Base-by-base conservation (phyloP, 2,329 filamentous ascomycete species). In the Diatrype stigma region DNA sequence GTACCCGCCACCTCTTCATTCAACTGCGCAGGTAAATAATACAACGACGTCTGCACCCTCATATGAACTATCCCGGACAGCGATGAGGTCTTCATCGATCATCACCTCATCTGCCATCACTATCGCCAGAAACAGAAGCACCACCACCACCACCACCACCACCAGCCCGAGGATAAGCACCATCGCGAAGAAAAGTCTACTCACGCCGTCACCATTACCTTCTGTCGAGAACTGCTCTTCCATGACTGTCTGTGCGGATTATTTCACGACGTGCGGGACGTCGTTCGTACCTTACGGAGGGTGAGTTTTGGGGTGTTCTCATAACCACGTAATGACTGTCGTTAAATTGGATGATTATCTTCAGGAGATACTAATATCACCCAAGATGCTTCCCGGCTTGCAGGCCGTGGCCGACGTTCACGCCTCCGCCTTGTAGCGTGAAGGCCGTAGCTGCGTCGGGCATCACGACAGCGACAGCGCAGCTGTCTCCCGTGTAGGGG, bases 221-320 rank as follows among this genome's bases (percentile, higher is more conserved):
- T 47, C 56, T 10, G 4, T 37, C 34, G n/a, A 37, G 37, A 44
- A 19, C 11, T 63, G 60, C 47, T 49, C 42, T 6, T 60, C 60
- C 2, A 53, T 53, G 17, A 60, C 52, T 23, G 16, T 58, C n/a
- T 65, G 63, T 28, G 56, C 57, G 22, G 62, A 63, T 21, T 47
- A 51, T 22, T 16, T 61, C 16, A 54, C 51, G 56, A 54, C 50
- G 2, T 65, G 63, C 44, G 63, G 60, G 7, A 64, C 62, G 1
- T 56, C 57, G 16, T 46, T 50, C 21, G 26, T 60, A 28, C 57
- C 54, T 4, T 61, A 51, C 37, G 59, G 59, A 42, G 59, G 59
- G 57, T 61, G 44, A 49, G 56, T 52, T 22, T 19, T 19, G 22
- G 12, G 3, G 32, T 21, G 17, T 12, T 46, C 26, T 34, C 4